A percentile compares a stretch with the other conserved stretches of the same genome.
Evolutionary conservation across 345 rosid species (phyloP).

Genomic region (Aegle marmelos): DNA sequence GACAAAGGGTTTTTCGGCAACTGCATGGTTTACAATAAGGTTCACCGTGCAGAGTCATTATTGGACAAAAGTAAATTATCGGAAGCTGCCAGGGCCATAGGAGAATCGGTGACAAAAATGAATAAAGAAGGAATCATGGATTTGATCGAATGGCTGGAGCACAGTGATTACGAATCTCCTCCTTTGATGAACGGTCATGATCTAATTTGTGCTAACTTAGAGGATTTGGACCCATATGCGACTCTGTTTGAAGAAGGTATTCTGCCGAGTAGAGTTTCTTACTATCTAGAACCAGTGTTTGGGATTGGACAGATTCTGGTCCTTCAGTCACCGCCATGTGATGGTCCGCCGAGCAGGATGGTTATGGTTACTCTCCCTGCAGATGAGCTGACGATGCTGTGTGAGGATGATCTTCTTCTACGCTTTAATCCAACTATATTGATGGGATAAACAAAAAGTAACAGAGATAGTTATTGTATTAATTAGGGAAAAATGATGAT

Average conservation of each 20-base stretch:
- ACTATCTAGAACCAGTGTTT: slow-evolving; percentile 40
- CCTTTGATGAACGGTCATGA: slow-evolving; percentile 35
- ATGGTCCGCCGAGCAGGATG: slow-evolving; percentile 45
- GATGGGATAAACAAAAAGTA: slow-evolving; percentile 26
- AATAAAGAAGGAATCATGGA: slow-evolving; percentile 43
- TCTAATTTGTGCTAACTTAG: slow-evolving; percentile 48
- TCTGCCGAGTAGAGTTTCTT: slow-evolving; percentile 33
- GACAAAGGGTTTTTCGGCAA: slow-evolving; percentile 65
- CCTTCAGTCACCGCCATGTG: slow-evolving; percentile 36
- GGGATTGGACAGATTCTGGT: slow-evolving; percentile 49
- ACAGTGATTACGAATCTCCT: background rate
- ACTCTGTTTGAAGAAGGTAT: slow-evolving; percentile 42
- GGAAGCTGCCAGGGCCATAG: slow-evolving; percentile 35
- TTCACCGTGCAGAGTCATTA: background rate
- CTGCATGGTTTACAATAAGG: slow-evolving; percentile 55
- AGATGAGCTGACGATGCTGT: slow-evolving; percentile 37
- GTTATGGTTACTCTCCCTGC: slow-evolving; percentile 52
- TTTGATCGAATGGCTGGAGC: slow-evolving; percentile 57
- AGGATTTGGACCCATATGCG: slow-evolving; percentile 26
- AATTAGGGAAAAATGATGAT: background rate
- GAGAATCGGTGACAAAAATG: slow-evolving; percentile 33
- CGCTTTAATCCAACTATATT: slow-evolving; percentile 41
- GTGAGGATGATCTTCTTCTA: slow-evolving; percentile 45
- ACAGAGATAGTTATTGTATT: background rate
- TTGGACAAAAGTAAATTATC: slow-evolving; percentile 11